These are phyloP conservation scores for Fusarium odoratissimum DNA, from an alignment of 2,329 filamentous ascomycete genomes.

Conservation along the genomic window DNA sequence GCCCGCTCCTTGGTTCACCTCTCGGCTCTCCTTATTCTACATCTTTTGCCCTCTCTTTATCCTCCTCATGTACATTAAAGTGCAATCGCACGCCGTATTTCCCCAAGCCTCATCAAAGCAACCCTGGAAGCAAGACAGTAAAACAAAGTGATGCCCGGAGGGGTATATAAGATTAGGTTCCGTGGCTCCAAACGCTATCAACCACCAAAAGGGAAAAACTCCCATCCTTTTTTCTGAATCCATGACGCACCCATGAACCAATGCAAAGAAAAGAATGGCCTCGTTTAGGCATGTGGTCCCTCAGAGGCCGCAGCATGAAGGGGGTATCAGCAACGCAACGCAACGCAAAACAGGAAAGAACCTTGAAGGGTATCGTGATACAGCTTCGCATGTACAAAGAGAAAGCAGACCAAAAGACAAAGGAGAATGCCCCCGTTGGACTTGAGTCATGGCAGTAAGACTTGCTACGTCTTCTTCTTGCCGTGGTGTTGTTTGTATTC, in stretches of 20 bases:
- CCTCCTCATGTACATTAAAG: constrained; percentile 33
- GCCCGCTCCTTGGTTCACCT: constrained; percentile 23
- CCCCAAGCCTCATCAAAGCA: constrained; percentile 23
- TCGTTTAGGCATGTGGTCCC: constrained; percentile 42
- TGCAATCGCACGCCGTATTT: constrained; percentile 23
- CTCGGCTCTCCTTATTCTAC: constrained; percentile 3
- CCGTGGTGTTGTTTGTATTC: constrained; percentile 80
- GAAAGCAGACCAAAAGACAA: constrained; percentile 36
- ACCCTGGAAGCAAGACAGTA: constrained; percentile 27
- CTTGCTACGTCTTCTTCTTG: constrained; percentile 56
- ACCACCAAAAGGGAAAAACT: constrained; percentile 36
- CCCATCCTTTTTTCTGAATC: constrained; percentile 38
- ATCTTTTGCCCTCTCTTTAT: constrained; percentile 11
- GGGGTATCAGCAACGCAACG: constrained; percentile 40
- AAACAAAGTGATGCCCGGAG: constrained; percentile 42
- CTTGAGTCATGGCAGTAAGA: constrained; percentile 43
- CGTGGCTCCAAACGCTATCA: constrained; percentile 42
- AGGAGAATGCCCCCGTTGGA: constrained; percentile 35
- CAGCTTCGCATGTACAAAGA: constrained; percentile 39
- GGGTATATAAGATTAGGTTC: constrained; percentile 47
- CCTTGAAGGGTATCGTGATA: constrained; percentile 38
- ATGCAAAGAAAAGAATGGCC: constrained; percentile 36
- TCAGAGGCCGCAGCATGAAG: constrained; percentile 40
- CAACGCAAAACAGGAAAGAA: constrained; percentile 37
- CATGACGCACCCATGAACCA: constrained; percentile 35